Evolutionary conservation across 164 flowering plant species (phyloP).

Genomic region (Nelumbo lutea): DNA sequence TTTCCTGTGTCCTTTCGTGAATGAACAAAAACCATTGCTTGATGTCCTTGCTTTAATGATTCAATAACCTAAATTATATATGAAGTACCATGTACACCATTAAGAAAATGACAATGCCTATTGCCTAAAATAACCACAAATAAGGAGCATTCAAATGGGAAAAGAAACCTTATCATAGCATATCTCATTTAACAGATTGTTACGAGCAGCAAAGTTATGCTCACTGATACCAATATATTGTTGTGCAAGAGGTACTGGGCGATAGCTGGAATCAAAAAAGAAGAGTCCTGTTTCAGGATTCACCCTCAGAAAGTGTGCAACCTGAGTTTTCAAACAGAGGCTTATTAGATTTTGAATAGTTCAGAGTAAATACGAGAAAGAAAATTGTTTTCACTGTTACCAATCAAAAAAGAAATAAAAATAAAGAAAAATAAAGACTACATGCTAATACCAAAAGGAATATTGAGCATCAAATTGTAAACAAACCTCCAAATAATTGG

Average conservation of each 20-base stretch:
- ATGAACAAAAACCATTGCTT: constrained; percentile 98
- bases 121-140: background rate
- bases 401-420: background rate
- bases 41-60: constrained; percentile 83
- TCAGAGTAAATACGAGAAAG: background rate
- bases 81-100: background rate
- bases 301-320: constrained; percentile 93
- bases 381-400: background rate
- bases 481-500: constrained; percentile 88
- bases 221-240: constrained; percentile 96
- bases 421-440: background rate
- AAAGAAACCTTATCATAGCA: constrained; percentile 80
- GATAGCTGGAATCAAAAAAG: constrained; percentile 96
- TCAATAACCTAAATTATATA: constrained; percentile 60
- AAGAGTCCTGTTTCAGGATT: constrained; percentile 88
- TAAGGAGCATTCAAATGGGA: constrained; percentile 1
- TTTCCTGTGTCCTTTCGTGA: constrained; percentile 95
- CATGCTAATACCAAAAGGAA: background rate
- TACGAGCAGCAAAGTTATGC: constrained; percentile 77
- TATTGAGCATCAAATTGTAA: background rate
- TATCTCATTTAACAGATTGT: constrained; percentile 66
- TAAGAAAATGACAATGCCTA: background rate
- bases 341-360: constrained; percentile 2
- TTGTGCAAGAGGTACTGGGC: constrained; percentile 99
- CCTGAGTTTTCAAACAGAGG: constrained; percentile 36